Evolutionary conservation across 345 rosid genomes (phyloP), one percentile per base, ranked within the genome.

Genomic region (Stellera chamaejasme): DNA sequence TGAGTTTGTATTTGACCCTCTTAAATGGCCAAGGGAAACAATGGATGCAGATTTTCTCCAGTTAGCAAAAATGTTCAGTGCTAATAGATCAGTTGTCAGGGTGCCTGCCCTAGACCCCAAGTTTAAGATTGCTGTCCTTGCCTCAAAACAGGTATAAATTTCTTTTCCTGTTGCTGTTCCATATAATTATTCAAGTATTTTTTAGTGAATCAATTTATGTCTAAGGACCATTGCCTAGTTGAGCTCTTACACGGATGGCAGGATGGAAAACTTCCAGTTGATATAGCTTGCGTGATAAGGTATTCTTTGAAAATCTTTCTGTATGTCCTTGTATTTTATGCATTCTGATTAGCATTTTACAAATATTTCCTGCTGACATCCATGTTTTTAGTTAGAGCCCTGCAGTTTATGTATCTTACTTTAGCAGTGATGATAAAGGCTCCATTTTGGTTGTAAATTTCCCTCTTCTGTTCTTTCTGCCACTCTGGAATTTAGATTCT

Each of bases 201-300:
- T 4, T 12, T 26, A 58, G 55, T 3, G 59, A 52, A 19, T 36
- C 45, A 12, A 19, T 45, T 12, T 48, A 52, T 65, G 54, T 41
- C 70, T 56, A 73, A 93, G 99, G 97, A 80, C 50, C 99, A 93
- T 65, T 93, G 97, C 79, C 75, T 93, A 39, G 79, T 77, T 64
- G 97, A 93, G 75, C 77, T 87, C 72, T 79, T 89, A 43, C 86
- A 93, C 54, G 70, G 72, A 60, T 89, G 97, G 99, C 99, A 89
- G 67, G 94, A 87, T 32, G 94, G 94, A 14, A 84, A 68, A 48
- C 91, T 93, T 69, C 99, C 96, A 0, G 84, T 89, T 11, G 94
- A 93, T 56, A 81, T 93, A 69, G 70, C 85, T 64, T 75, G 97
- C 70, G 97, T 93, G 14, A 87, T 89, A 71, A 93, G 97, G 99